Evolutionary conservation across 2,329 filamentous ascomycete genomes (phyloP), one percentile per base, ranked within the genome.

Genomic region (Calonectria hawksworthii): DNA sequence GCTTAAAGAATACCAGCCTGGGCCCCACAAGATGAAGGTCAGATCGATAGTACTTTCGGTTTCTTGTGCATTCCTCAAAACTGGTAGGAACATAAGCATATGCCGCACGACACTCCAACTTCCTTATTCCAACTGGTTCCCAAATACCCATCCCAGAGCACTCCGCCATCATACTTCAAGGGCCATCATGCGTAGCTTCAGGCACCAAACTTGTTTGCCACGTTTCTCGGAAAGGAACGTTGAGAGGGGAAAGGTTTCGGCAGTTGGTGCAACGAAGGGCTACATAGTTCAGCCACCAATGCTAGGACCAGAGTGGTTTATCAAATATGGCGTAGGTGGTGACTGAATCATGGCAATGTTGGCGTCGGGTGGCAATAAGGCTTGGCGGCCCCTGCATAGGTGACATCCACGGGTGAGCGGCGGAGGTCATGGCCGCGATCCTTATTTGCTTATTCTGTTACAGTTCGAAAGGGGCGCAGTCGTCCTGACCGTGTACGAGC

Each of bases 151-250:
- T 47, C 21, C 44, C 44, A 13, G 9, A 23, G 44, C 44, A 21
- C 44, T 23, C 21, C 2, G 44, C 13, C 34, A 36, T 9, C 44
- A 47, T 11, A 47, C 44, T 23, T 13, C 44, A n/a, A 47, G 44
- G 4, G 21, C 23, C 28, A 23, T 21, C 18, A 18, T 23, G 21
- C 30, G n/a, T 71, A 56, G 56, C 65, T 59, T 28, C 65, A 73
- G 65, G 71, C 30, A 63, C 71, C 56, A 41, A 68, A 63, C 65
- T 54, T 38, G 38, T 50, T 51, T 68, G 54, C 71, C 65, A 64
- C 71, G 47, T 64, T 69, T 30, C 34, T 56, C 18, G 21, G 66
- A 41, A 34, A 18, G 47, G 44, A 44, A 32, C 66, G 56, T 65
- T 70, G 38, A 11, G 34, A 26, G 26, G 23, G 54, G 13, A 38